These are phyloP conservation scores for Venturia pyrina DNA, from an alignment of 2,329 filamentous ascomycete species.

Conservation along the genomic window DNA sequence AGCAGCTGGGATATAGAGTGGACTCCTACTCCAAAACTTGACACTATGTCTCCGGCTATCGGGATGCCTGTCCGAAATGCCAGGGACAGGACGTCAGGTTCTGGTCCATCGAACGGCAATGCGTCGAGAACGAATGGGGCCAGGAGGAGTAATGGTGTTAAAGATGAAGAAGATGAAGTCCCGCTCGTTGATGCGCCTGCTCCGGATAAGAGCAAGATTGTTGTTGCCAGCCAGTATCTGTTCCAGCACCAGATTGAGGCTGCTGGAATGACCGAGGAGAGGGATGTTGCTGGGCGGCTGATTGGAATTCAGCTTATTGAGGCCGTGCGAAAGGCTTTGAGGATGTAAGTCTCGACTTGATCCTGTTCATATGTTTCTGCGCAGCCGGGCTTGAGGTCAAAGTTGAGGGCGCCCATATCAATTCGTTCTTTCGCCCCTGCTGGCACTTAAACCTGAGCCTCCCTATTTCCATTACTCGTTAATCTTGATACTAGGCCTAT, in stretches of 20 bases:
- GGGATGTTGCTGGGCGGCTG: constrained; percentile 7
- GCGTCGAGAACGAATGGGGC: background rate
- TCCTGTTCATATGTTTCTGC: background rate
- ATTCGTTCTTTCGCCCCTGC: background rate
- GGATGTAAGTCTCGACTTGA: background rate
- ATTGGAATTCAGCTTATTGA: constrained; percentile 8
- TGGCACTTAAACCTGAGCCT: background rate
- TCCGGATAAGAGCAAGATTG: constrained; percentile 11
- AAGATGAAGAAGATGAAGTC: background rate
- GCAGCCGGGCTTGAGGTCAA: background rate
- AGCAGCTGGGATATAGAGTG: background rate
- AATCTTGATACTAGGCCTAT: constrained; percentile 51
- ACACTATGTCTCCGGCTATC: background rate
- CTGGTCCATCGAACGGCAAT: background rate
- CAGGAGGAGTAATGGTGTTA: background rate
- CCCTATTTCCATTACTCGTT: background rate
- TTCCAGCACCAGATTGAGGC: constrained; percentile 10
- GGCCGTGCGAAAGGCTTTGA: constrained; percentile 3
- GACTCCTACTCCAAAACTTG: background rate
- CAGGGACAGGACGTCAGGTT: background rate
- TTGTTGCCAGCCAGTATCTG: constrained; percentile 10
- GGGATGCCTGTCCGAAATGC: background rate
- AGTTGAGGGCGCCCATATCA: background rate
- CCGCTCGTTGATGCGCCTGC: constrained; percentile 10
- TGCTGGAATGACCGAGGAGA: constrained; percentile 10